Percentiles rank a stretch among this genome's conserved stretches.
Conservation (phyloP, 495 filamentous ascomycete species). For the Penicillium malachiteum region DNA sequence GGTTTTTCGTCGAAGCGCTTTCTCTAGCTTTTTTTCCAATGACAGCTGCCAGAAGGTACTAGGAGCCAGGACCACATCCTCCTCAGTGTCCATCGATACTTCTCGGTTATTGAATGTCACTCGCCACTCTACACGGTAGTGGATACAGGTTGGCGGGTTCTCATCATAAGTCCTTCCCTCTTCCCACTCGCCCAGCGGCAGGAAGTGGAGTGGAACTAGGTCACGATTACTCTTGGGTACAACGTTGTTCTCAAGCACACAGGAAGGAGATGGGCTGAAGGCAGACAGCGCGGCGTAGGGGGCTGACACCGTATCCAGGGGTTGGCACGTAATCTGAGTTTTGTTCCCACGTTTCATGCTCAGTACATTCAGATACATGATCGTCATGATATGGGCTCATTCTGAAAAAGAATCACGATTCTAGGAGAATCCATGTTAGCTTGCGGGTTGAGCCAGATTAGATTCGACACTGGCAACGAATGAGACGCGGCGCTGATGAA, state of each 20-base stretch:
- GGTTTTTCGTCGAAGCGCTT: constrained; percentile 2
- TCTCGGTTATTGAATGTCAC: constrained; percentile 28
- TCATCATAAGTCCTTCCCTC: constrained; percentile 29
- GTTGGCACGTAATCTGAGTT: constrained; percentile 14
- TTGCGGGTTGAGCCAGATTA: constrained; percentile 1
- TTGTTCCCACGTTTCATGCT: constrained; percentile 6
- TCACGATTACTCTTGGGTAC: neutral
- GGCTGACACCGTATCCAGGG: constrained; percentile 8
- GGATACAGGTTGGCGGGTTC: constrained; percentile 29
- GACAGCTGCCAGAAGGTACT: constrained; percentile 22
- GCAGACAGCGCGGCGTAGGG: neutral
- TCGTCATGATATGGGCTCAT: constrained; percentile 10
- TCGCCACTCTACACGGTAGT: constrained; percentile 39
- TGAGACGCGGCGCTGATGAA: neutral
- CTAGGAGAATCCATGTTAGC: constrained; percentile 9
- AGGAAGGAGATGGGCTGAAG: constrained; percentile 1
- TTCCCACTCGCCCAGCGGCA: constrained; percentile 15
- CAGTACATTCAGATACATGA: neutral
- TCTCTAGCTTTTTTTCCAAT: constrained; percentile 11
- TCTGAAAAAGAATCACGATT: neutral
- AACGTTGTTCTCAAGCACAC: constrained; percentile 3
- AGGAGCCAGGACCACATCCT: constrained; percentile 23
- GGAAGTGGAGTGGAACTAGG: neutral
- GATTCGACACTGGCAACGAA: constrained; percentile 5
- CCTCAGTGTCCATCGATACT: constrained; percentile 28